phyloP scores from a whole-genome alignment of 495 filamentous ascomycete genomes.

The Xylaria scruposa region DNA sequence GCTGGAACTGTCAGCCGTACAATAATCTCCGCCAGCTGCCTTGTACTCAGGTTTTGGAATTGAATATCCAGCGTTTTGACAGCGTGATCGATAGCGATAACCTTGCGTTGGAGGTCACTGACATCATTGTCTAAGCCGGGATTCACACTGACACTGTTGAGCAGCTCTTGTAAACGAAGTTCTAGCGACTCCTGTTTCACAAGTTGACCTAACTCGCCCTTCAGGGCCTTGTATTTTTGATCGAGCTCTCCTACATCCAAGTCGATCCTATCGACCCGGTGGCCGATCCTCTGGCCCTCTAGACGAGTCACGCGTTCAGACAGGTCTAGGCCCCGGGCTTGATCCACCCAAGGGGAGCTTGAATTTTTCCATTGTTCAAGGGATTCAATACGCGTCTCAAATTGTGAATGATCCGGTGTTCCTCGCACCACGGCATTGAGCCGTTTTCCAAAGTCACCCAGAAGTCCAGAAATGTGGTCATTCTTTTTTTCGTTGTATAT shows the following conservation, averaged over 20 bases:
- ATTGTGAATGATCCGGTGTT: neutral
- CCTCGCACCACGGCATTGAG: neutral
- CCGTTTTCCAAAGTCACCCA: neutral
- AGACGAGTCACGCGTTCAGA: slow-evolving; percentile 25
- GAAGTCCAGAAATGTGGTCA: neutral
- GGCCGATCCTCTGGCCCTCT: slow-evolving; percentile 23
- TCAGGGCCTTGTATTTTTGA: slow-evolving; percentile 6
- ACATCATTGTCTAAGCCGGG: slow-evolving; percentile 9
- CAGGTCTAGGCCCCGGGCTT: neutral
- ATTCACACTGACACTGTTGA: neutral
- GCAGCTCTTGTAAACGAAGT: slow-evolving; percentile 18
- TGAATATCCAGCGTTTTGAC: slow-evolving; percentile 29
- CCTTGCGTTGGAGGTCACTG: slow-evolving; percentile 23
- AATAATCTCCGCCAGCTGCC: slow-evolving; percentile 35
- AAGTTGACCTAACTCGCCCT: slow-evolving; percentile 8
- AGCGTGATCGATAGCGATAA: slow-evolving; percentile 27
- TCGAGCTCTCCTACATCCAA: slow-evolving; percentile 12
- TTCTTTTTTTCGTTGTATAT: slow-evolving; percentile 11
- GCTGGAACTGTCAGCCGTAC: slow-evolving; percentile 25
- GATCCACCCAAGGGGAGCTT: slow-evolving; percentile 2
- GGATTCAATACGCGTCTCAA: neutral
- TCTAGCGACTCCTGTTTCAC: slow-evolving; percentile 20
- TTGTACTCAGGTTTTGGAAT: slow-evolving; percentile 36
- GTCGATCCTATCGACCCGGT: slow-evolving; percentile 25
- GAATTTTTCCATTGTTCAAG: slow-evolving; percentile 16